Evolutionary conservation across 2,329 filamentous ascomycete species (phyloP), one percentile per base, ranked within the genome.

Genomic region (Hypocreales sp.): DNA sequence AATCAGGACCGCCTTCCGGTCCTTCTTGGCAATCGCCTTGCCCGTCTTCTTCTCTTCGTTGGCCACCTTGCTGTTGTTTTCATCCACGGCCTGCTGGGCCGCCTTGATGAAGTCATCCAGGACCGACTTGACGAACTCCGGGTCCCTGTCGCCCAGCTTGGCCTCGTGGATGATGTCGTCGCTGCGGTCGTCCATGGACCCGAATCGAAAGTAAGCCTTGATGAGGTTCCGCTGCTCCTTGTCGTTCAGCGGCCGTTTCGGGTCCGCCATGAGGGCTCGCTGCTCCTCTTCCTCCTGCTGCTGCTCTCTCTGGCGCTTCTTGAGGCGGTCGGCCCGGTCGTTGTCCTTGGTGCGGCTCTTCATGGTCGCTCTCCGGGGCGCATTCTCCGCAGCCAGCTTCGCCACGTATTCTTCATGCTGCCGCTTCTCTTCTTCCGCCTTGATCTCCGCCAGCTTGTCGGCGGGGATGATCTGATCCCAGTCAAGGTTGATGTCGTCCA

Each of bases 391-490:
- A 30, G 90, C 72, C 25, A 90, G 69, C 41, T 78, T 76, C 15
- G 75, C 78, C 2, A 93, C 70, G 38, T 90, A 92, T 25, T 79
- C 73, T 10, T 86, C 82, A 30, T 93, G 73, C 30, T 80, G 72
- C 44, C 79, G 79, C 49, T 78, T 74, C 39, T 92, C 80, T 43
- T 95, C 87, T 27, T 92, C 82, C 0, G 74, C 76, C 50, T 92
- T 93, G 53, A 95, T 79, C 33, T 75, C 76, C 11, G 86, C 86
- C 12, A 98, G 67, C 43, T 93, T 76, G 7, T 93, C 84, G 33
- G 86, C 84, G 1, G 90, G 92, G 40, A 98, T 95, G 42, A 98
- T 98, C 39, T 95, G 80, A 43, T 98, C 90, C 90, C 90, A 98
- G 40, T 92, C 84, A 15, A 95, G 73, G 37, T 61, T 58, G 26